Percentiles rank a stretch among this genome's conserved stretches.
Conservation (phyloP, 1,284 basidiomycete species). For the Tilletiaria anomala region DNA sequence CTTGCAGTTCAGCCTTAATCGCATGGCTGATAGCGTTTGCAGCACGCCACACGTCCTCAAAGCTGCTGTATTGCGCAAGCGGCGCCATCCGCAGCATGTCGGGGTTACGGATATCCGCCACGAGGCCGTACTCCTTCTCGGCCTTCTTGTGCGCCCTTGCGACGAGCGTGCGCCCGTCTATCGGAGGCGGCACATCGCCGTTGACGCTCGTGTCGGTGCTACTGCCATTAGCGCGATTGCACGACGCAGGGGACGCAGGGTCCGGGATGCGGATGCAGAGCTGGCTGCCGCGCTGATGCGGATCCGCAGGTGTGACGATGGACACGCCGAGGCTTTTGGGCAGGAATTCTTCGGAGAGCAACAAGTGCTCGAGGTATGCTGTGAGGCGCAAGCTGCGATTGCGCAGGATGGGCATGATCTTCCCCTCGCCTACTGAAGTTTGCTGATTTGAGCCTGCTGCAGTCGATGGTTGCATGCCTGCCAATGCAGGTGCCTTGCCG, state of each 20-base stretch:
- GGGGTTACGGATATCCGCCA: constrained; percentile 28
- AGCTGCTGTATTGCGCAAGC: constrained; percentile 28
- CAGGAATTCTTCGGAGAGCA: constrained; percentile 18
- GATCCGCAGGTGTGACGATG: constrained; percentile 27
- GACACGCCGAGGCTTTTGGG: constrained; percentile 9
- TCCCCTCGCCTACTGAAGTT: constrained; percentile 16
- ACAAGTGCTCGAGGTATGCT: constrained; percentile 23
- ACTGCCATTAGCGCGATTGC: not conserved
- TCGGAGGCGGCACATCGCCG: constrained; percentile 19
- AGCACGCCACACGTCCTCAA: constrained; percentile 25
- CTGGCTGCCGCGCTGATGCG: constrained; percentile 24
- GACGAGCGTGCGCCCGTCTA: constrained; percentile 13
- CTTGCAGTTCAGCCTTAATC: too few relatives aligned
- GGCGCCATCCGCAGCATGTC: constrained; percentile 34
- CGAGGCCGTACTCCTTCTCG: constrained; percentile 20
- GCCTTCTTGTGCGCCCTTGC: constrained; percentile 18
- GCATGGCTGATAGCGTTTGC: constrained; percentile 15
- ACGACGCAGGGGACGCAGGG: not conserved
- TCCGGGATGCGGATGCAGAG: constrained; percentile 20
- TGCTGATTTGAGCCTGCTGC: not conserved
- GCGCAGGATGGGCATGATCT: constrained; percentile 25
- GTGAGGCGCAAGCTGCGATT: constrained; percentile 24
- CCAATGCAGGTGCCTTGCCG: constrained; percentile 5
- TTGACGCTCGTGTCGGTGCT: constrained; percentile 1
- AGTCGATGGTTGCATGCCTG: not conserved